Base-by-base conservation (phyloP, 208 protist species). In the Trypanosoma boissoni region DNA sequence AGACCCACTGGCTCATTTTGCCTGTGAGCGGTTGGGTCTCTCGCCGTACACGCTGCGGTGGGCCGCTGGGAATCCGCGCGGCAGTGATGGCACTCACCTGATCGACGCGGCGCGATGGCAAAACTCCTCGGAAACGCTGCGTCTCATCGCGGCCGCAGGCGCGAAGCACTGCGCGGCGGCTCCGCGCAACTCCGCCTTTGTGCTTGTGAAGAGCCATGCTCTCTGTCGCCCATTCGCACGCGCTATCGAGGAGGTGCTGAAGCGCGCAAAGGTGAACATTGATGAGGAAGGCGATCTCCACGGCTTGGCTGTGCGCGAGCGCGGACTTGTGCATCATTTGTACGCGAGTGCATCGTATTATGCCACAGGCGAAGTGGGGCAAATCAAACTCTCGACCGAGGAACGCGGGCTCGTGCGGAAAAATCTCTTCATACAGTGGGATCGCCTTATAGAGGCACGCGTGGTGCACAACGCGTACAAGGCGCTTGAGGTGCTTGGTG, bases 171-270 rank as follows among this genome's bases (percentile, higher is more conserved):
- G 58, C 24, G 12, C 34, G 20, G 39, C 55, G 34, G 44, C 56
- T 10, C 52, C 55, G 5, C 71, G 76, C 8, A 86, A 89, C 58
- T 66, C 61, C 14, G 82, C 82, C 12, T 79, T 89, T 69, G 57
- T 86, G 31, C 56, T 89, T 28, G 58, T 89, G 5, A 89, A 89
- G 76, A 76, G 69, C n/a, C 76, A 81, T 45, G 78, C 83, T 1
- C 48, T 81, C 7, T 80, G 71, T 50, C 58, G 68, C n/a, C 59
- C 45, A 12, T 78, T 84, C 44, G 45, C 65, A 10, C 46, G 48
- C 21, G 61, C 75, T 9, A 62, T 86, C 14, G 70, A 86, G 42
- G 31, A 9, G 20, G 43, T 70, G 8, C 58, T 90, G 18, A 54
- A 58, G 34, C 53, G 61, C 52, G 31, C 61, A 27, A 56, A 58